phyloP scores from a whole-genome alignment of 169 alveolate genomes.

The Cystoisospora suis region DNA sequence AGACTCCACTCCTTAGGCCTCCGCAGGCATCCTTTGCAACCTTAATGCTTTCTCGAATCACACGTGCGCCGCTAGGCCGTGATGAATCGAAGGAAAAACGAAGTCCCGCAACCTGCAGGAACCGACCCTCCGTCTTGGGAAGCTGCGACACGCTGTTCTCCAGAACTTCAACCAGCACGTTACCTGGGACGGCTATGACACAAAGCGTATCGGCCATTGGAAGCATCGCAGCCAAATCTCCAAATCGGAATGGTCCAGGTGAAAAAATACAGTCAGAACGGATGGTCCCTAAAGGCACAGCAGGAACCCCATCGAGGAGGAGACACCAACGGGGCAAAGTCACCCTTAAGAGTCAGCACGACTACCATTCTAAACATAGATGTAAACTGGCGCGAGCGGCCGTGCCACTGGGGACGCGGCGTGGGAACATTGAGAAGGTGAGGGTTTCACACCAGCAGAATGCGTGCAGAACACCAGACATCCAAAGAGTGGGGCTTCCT shows the following conservation, averaged over 20 bases:
- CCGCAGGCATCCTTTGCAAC: slow-evolving; percentile 45
- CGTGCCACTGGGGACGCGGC: too few relatives aligned
- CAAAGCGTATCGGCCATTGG: slow-evolving; percentile 85
- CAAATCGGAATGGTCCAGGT: slow-evolving; percentile 77
- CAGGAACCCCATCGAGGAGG: background rate
- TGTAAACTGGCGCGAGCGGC: too few relatives aligned
- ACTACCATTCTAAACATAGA: too few relatives aligned
- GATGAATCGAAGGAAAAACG: slow-evolving; percentile 66
- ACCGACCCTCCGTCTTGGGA: slow-evolving; percentile 89
- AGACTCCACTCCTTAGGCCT: slow-evolving; percentile 21
- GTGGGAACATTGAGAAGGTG: too few relatives aligned
- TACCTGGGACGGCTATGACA: slow-evolving; percentile 76
- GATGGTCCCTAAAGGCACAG: slow-evolving; percentile 73
- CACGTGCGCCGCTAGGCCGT: slow-evolving; percentile 72
- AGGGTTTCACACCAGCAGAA: too few relatives aligned
- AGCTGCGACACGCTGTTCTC: slow-evolving; percentile 81
- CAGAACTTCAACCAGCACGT: slow-evolving; percentile 69
- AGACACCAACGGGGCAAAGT: background rate
- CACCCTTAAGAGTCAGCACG: too few relatives aligned
- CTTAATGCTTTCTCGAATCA: slow-evolving; percentile 70
- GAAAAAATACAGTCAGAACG: slow-evolving; percentile 83
- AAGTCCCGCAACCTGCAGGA: slow-evolving; percentile 83
- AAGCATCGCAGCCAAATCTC: slow-evolving; percentile 78
- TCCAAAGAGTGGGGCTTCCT: too few relatives aligned
- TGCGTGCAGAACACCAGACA: too few relatives aligned